Evolutionary conservation across 2,329 filamentous ascomycete species (phyloP).

Genomic region (Monascus ruber): DNA sequence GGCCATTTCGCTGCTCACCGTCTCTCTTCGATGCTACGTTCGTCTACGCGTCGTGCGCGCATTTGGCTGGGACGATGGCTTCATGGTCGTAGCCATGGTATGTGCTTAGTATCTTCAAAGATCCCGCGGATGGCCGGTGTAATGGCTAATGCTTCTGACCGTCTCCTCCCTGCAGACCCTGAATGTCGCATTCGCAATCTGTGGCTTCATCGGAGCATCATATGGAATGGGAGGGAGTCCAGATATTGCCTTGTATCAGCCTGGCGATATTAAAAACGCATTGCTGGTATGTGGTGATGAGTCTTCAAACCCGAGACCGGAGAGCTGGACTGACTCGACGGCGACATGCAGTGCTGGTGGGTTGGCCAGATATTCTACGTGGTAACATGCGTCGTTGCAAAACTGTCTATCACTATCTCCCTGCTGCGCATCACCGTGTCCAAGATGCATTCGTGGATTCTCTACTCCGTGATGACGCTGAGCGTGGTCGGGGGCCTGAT

Average conservation of each 20-base stretch:
- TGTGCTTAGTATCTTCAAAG: background rate
- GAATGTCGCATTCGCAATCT: slow-evolving; percentile 16
- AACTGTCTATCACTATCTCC: slow-evolving; percentile 41
- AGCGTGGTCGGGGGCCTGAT: slow-evolving; percentile 33
- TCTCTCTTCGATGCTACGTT: slow-evolving; percentile 30
- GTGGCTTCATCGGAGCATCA: slow-evolving; percentile 14
- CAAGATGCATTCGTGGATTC: slow-evolving; percentile 34
- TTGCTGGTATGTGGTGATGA: slow-evolving; percentile 10
- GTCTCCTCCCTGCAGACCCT: background rate
- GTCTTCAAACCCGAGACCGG: background rate
- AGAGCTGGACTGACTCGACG: background rate
- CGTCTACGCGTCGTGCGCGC: slow-evolving; percentile 29
- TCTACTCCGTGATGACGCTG: slow-evolving; percentile 33
- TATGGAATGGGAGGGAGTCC: slow-evolving; percentile 12
- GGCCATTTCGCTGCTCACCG: slow-evolving; percentile 27
- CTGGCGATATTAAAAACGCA: slow-evolving; percentile 10
- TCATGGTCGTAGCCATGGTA: slow-evolving; percentile 22
- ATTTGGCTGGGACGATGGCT: slow-evolving; percentile 24
- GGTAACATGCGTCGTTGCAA: slow-evolving; percentile 34
- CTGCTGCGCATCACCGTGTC: slow-evolving; percentile 39
- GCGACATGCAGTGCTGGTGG: slow-evolving; percentile 32
- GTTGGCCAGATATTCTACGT: slow-evolving; percentile 43
- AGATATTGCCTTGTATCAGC: slow-evolving; percentile 8
- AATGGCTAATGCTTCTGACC: background rate
- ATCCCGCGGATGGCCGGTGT: background rate